Conservation (phyloP, 768 basidiomycete species). For the Psilocybe sp. region DNA sequence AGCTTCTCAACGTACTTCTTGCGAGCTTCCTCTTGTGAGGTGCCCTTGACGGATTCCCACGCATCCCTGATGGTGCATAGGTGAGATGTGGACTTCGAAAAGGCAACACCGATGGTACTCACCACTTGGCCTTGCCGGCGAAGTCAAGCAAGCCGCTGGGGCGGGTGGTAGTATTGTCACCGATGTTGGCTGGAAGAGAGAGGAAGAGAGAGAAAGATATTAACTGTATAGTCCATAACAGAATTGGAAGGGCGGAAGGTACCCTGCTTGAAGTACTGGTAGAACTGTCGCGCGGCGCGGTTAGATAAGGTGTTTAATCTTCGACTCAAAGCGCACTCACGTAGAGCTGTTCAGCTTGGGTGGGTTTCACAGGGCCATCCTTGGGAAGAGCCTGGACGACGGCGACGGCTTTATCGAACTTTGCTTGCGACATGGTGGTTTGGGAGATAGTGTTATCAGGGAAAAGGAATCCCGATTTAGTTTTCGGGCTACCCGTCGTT, state of each 20-base stretch:
- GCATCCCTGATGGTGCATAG: slow-evolving; percentile 63
- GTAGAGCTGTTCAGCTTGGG: slow-evolving; percentile 70
- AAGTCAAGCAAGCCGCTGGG: slow-evolving; percentile 88
- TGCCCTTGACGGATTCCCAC: slow-evolving; percentile 75
- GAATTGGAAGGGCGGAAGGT: slow-evolving; percentile 1
- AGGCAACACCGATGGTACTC: slow-evolving; percentile 9
- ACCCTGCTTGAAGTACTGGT: slow-evolving; percentile 94
- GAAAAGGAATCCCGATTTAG: background rate
- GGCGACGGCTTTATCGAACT: slow-evolving; percentile 74
- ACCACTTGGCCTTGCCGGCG: slow-evolving; percentile 90
- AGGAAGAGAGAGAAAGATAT: background rate
- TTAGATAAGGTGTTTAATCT: slow-evolving; percentile 1
- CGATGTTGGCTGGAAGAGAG: slow-evolving; percentile 54
- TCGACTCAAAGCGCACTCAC: slow-evolving; percentile 44
- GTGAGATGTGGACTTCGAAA: background rate
- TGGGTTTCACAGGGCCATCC: slow-evolving; percentile 77
- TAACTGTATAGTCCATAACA: too few species aligned
- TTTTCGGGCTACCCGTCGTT: background rate
- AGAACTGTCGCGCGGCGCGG: slow-evolving; percentile 62
- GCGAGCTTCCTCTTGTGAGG: slow-evolving; percentile 67
- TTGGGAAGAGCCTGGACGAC: slow-evolving; percentile 71
- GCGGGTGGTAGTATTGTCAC: slow-evolving; percentile 61
- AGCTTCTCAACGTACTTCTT: slow-evolving; percentile 75
- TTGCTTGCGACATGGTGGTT: slow-evolving; percentile 57
- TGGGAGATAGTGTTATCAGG: background rate